Percentiles rank a stretch among this genome's conserved stretches.
Evolutionary conservation across 2,329 filamentous ascomycete species (phyloP).

Genomic region (Colletotrichum plurivorum): DNA sequence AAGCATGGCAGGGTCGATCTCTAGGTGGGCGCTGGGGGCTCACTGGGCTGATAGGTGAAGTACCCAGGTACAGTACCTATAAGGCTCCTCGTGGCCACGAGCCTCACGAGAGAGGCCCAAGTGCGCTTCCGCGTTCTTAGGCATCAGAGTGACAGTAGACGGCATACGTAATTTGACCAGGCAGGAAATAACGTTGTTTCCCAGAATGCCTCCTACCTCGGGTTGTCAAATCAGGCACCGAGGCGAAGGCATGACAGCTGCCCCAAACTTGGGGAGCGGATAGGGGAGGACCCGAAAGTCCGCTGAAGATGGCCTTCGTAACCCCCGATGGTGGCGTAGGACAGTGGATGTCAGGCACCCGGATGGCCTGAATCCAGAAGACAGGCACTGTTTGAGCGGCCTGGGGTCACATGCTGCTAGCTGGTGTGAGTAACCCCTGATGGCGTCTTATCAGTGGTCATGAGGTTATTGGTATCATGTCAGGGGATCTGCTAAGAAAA

Average conservation of each 20-base stretch:
- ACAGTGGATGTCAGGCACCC: constrained; percentile 31
- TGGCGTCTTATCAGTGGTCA: constrained; percentile 26
- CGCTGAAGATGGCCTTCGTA: constrained; percentile 26
- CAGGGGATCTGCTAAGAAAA: constrained; percentile 4
- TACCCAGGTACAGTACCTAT: no score
- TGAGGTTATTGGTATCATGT: constrained; percentile 2
- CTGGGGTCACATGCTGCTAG: constrained; percentile 37
- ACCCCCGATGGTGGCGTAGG: constrained; percentile 16
- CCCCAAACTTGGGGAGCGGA: neutral
- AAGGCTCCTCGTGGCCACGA: constrained; percentile 8
- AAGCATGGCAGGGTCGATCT: constrained; percentile 24
- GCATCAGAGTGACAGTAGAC: neutral
- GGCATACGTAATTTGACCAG: neutral
- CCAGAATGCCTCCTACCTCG: constrained; percentile 9
- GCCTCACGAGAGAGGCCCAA: neutral
- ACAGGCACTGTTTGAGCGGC: constrained; percentile 25
- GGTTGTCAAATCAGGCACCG: constrained; percentile 4
- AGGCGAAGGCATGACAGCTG: constrained; percentile 19
- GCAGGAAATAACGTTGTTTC: neutral
- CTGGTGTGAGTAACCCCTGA: constrained; percentile 29
- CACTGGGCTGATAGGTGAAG: neutral
- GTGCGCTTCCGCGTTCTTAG: neutral
- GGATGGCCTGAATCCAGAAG: constrained; percentile 23
- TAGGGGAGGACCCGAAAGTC: constrained; percentile 27
- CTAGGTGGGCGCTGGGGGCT: neutral